Evolutionary conservation across 108 stramenopile genomes (phyloP).

Genomic region (Nannochloropsis salina): DNA sequence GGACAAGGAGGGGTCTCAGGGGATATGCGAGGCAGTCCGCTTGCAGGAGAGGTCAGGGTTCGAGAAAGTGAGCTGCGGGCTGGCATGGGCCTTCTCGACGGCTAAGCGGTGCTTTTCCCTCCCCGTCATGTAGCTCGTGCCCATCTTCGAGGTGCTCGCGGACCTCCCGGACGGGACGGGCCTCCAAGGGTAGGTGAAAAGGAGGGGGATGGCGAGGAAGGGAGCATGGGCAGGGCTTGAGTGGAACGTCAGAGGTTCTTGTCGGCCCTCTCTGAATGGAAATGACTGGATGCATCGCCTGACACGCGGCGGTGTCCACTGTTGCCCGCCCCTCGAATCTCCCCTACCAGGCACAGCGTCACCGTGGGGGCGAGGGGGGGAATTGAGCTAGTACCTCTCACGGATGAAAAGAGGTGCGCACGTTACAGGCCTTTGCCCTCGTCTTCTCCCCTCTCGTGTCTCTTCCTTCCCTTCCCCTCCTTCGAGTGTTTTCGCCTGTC

Average conservation of each 20-base stretch:
- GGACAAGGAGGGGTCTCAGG: too few species aligned
- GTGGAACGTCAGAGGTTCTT: background rate
- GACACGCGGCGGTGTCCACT: background rate
- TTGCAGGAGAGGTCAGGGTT: too few species aligned
- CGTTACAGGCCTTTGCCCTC: background rate
- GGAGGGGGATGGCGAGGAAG: background rate
- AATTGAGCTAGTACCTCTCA: background rate
- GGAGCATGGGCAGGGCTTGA: background rate
- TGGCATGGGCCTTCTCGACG: too few species aligned
- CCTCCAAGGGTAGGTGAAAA: background rate
- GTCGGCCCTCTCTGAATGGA: background rate
- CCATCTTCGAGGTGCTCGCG: constrained; percentile 2
- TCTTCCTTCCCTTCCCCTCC: background rate
- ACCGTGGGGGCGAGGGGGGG: background rate
- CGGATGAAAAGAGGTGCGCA: too few species aligned
- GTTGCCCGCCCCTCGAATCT: background rate
- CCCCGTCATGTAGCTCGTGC: background rate
- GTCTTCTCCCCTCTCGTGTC: background rate
- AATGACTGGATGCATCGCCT: background rate
- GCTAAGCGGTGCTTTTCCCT: background rate
- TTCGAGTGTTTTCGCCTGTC: background rate
- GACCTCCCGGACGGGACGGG: background rate
- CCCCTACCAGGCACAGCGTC: background rate
- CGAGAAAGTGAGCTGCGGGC: too few species aligned
- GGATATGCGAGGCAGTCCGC: too few species aligned